Base-by-base conservation (phyloP, 2,329 filamentous ascomycete species). In the Botrytis tulipae region DNA sequence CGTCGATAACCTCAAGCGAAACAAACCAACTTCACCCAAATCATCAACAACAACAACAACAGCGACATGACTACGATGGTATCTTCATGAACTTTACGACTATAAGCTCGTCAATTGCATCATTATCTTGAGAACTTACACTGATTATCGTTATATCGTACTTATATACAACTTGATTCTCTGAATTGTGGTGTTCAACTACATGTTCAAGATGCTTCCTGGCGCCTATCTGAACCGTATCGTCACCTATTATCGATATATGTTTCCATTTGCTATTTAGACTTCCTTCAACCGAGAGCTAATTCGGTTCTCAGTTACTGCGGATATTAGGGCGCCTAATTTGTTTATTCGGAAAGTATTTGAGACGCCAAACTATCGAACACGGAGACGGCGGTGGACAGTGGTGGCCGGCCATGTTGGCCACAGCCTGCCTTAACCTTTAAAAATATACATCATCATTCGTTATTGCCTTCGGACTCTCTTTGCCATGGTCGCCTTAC, bases 371-470 rank as follows among this genome's bases (percentile, higher is more conserved):
- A 32, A 42, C n/a, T 63, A 42, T 29, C 37, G n/a, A 44, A 22
- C 18, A 12, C 25, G 37, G n/a, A 29, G 22, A 62, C 16, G 37
- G 37, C 37, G 8, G 61, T 42, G 37, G 18, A 44, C 4, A 63
- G 16, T 65, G 62, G n/a, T 65, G 62, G 62, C 29, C 61, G 62
- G 62, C 29, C 61, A 63, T 51, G 46, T 48, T 22, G 44, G 44
- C 20, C 20, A 48, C 16, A 44, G 40, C 62, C 62, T 25, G 37
- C 37, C 61, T n/a, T 32, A 29, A 46, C 42, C 40, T 29, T 46
- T 14, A 14, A 35, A 4, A 46, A 42, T n/a, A 65, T 32, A 46
- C 9, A 46, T 46, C 29, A 22, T 65, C n/a, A 63, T 63, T 65
- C 62, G 62, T 44, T 65, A 65, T 65, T 44, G 40, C n/a, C 40